Evolutionary conservation across 1,139 yeast species (phyloP).

Genomic region (Kazachstania sp.): DNA sequence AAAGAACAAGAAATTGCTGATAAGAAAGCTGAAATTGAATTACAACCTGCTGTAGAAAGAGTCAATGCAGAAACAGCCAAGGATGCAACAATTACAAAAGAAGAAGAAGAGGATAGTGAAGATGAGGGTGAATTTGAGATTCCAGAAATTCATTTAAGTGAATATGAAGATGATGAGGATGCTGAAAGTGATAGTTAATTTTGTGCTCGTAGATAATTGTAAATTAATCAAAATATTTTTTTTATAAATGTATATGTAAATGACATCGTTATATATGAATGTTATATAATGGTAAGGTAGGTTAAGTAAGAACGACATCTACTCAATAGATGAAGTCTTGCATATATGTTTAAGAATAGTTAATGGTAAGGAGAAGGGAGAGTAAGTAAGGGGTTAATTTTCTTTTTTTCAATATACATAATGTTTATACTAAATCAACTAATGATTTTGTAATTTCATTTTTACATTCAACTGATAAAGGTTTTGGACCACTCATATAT

Average conservation of each 20-base stretch:
- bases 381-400: too few species aligned
- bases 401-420: too few species aligned
- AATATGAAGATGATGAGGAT: slow-evolving; percentile 26
- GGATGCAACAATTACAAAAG: background rate
- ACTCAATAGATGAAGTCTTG: too few species aligned
- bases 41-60: background rate
- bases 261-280: background rate
- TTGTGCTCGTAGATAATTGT: background rate
- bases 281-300: background rate
- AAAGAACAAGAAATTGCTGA: slow-evolving; percentile 2
- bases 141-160: slow-evolving; percentile 44
- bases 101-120: slow-evolving; percentile 7
- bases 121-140: slow-evolving; percentile 47
- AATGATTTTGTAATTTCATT: slow-evolving; percentile 29
- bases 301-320: background rate
- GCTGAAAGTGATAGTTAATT: slow-evolving; percentile 1
- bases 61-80: slow-evolving; percentile 1
- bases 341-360: too few species aligned
- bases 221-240: background rate
- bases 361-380: too few species aligned
- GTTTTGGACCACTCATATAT: slow-evolving; percentile 51
- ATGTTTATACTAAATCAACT: slow-evolving; percentile 19
- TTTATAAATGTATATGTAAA: background rate
- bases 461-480: slow-evolving; percentile 39
- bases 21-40: background rate